Base-by-base conservation (phyloP, 805 yeast genomes). In the Yarrowia osloensis region DNA sequence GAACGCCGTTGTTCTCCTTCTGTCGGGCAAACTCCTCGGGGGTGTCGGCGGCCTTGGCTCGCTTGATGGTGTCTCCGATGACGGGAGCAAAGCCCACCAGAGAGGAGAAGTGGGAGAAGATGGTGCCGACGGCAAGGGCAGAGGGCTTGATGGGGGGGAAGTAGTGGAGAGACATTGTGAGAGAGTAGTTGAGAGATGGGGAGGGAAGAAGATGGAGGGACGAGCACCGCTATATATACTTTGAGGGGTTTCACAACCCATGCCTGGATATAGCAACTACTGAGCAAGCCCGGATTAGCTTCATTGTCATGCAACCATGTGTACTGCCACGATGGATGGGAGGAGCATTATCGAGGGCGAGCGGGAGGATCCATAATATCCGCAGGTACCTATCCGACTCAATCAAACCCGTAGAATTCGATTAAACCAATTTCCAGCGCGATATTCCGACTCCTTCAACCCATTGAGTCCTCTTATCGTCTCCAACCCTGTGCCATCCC, bases 121-220 rank as follows among this genome's bases (percentile, higher is more conserved):
- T 75, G 50, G 81, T 74, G 47, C 82, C 82, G 54, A 80, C 69
- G 54, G 81, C 80, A 67, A 79, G 72, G 28, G 82, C 75, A 50
- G 74, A 71, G 66, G 66, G 66, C 66, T 61, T 55, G 68, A 68
- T 55, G 62, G 57, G 54, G 28, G 69, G 69, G 66, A 70, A 67
- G 66, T 70, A 46, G 68, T 70, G 54, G 70, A 54, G 42, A 35
- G 75, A 72, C 75, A 73, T 73, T 44, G 62, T 69, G 33, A 26
- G 24, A 11, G n/a, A 17, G 17, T 47, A 28, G 35, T 26, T 31
- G 13, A 17, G 33, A 17, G 22, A 6, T 2, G 7, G 42, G 22
- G 19, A n/a, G 42, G 35, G 15, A 21, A n/a, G 24, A 5, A 22
- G n/a, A 17, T 2, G 0, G 13, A 9, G 47, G 47, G 46, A 6